Percentiles rank a stretch among this genome's conserved stretches.
Conservation (phyloP, 371 early-diverging fungal species). For the Syncephalastrum racemosum region DNA sequence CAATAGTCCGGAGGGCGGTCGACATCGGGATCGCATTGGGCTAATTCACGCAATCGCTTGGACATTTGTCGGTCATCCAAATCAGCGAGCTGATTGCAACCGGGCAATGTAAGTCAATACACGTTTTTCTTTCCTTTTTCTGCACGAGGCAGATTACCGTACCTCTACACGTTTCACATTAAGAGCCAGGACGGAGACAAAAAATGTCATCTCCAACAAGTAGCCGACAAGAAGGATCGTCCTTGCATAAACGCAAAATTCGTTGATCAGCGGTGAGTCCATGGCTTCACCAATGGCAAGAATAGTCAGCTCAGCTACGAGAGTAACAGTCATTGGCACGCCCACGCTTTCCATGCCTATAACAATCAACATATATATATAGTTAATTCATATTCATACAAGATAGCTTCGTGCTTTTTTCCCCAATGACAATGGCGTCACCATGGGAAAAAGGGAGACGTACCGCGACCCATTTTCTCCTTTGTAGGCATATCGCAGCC, state of each 20-base stretch:
- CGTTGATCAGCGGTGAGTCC: slow-evolving; percentile 59
- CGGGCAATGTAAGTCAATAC: neutral
- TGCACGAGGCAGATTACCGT: neutral
- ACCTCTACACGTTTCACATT: slow-evolving; percentile 77
- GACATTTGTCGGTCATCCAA: slow-evolving; percentile 29
- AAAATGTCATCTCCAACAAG: slow-evolving; percentile 72
- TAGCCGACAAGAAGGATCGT: slow-evolving; percentile 69
- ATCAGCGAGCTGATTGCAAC: slow-evolving; percentile 22
- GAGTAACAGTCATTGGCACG: slow-evolving; percentile 56
- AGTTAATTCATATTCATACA: neutral
- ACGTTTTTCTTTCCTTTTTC: neutral
- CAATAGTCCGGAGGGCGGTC: slow-evolving; percentile 22
- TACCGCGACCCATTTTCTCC: slow-evolving; percentile 69
- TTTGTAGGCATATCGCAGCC: slow-evolving; percentile 66
- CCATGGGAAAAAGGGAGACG: neutral
- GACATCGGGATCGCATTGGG: slow-evolving; percentile 20
- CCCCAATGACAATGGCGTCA: no score
- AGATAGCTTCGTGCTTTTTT: no score
- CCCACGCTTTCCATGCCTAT: slow-evolving; percentile 62
- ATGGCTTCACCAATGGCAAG: slow-evolving; percentile 56
- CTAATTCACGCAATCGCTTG: slow-evolving; percentile 26
- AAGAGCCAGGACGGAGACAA: slow-evolving; percentile 67
- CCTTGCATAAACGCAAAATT: slow-evolving; percentile 69
- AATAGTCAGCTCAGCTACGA: slow-evolving; percentile 54
- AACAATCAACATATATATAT: neutral